Evolutionary conservation across 805 yeast species (phyloP), one percentile per base, ranked within the genome.

Genomic region (Ogataea glucozyma): DNA sequence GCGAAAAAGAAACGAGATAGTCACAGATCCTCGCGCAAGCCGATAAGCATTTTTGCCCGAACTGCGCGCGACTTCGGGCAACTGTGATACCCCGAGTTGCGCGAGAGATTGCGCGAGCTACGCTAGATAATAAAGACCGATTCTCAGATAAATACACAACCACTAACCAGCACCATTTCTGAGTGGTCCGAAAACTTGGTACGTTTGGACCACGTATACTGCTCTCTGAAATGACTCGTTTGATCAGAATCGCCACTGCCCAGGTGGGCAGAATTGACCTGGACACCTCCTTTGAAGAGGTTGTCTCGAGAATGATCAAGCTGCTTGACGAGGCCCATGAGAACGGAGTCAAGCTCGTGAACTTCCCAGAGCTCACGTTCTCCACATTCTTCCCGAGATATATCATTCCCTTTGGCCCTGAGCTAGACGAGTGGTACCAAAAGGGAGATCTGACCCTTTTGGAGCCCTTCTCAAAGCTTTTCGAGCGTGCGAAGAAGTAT

Each of bases 311-410:
- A 40, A 44, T 65, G 43, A 40, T 51, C 12, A 42, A 40, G 17
- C 46, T 65, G 10, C 49, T 65, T 16, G 47, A 61, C 23, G 52
- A 34, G 14, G 38, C 38, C 4, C 38, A 34, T 22, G 30, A 24
- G 11, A 22, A n/a, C 13, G 68, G 64, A 20, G 70, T 66, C 12
- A 57, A 52, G 27, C 49, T 66, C 13, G 67, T 62, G 18, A 65
- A 63, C 6, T 66, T 61, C 44, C 71, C 70, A 20, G 71, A 67
- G 43, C 54, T 66, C 7, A 52, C 64, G 6, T 54, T 67, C 17
- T 61, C 69, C 4, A 57, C 68, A 1, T 67, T 67, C 45, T 67
- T 67, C 51, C 68, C 71, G 33, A 49, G 70, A 38, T 61, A 65
- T 58, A 49, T 43, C 30, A 58, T 66, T 31, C 60, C 61, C 19